Evolutionary conservation across 306 rosid genomes (phyloP), one percentile per base, ranked within the genome.

Genomic region (Heteromeles arbutifolia): DNA sequence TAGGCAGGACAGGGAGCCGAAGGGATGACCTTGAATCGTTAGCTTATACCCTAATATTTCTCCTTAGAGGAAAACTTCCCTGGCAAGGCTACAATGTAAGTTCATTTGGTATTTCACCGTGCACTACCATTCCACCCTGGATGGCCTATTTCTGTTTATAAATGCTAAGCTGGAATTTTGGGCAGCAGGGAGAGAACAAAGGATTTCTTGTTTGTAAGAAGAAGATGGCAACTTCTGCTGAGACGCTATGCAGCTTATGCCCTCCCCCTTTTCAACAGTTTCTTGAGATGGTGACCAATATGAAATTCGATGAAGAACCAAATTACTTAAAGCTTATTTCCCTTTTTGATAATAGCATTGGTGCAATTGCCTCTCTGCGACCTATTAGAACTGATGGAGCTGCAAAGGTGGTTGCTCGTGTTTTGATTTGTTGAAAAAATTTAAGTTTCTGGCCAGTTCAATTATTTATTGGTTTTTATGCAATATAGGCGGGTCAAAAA

Each of bases 1-100:
- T 82, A 67, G 85, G 85, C 28, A 77, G 85, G 73, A 82, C 85
- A 34, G 85, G 85, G 45, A 82, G 85, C 75, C 85, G 85, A 43
- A 77, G 85, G 67, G 85, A 82, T 67, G 85, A 82, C 53, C 81
- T 82, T 14, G 85, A 82, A 77, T 82, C 85, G 6, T 73, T 82
- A 59, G 85, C 85, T 31, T 82, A 82, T 73, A 82, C 81, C 37
- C 75, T 82, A 41, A 58, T 82, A 58, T 82, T 82, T 74, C 85
- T 82, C 22, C 85, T 77, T 21, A 82, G 72, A 82, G 85, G 85
- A 73, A 82, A 82, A 53, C 85, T 82, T 73, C 85, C 85, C 10
- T 82, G 85, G 85, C 85, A 82, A 78, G 85, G 85, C 52, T 82
- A 82, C 65, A 74, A 59, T 67, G 85, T 82, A 59, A 77, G 87